These are phyloP conservation scores for Plasmopara halstedii DNA, from an alignment of 352 stramenopile genomes.

Conservation along the genomic window DNA sequence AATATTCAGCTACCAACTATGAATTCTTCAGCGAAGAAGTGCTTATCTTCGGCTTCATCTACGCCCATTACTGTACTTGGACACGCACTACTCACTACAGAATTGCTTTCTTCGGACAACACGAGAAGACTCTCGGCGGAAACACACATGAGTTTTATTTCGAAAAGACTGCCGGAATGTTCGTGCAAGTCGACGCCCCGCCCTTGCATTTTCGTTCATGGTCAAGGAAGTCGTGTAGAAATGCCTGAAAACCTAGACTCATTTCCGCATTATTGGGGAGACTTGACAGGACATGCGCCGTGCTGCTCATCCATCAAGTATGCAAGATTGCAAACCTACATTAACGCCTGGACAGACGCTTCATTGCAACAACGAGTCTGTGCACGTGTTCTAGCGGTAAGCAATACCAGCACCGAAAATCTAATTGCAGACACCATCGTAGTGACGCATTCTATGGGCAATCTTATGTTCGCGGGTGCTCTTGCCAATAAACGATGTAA, in stretches of 20 bases:
- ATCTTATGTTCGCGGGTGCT: conserved; percentile 15
- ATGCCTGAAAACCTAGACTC: conserved; percentile 8
- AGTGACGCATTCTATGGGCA: conserved; percentile 40
- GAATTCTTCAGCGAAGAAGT: no score
- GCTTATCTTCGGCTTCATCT: no score
- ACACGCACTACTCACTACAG: no score
- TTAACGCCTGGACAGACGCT: conserved; percentile 35
- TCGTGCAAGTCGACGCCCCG: conserved; percentile 13
- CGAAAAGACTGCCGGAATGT: no score
- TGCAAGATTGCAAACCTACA: conserved; percentile 31
- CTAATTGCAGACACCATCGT: conserved; percentile 27
- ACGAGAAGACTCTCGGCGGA: no score
- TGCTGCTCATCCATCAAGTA: conserved; percentile 34
- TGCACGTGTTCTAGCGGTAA: conserved; percentile 18
- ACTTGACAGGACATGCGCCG: conserved; percentile 18
- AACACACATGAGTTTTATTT: no score
- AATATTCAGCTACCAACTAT: no score
- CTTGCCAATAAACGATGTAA: conserved; percentile 16
- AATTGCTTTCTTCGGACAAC: no score
- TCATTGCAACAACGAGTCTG: conserved; percentile 33
- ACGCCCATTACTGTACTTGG: no score
- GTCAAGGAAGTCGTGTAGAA: conserved; percentile 13
- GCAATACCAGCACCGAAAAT: conserved; percentile 8
- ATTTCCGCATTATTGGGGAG: conserved; percentile 5
- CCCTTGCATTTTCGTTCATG: conserved; percentile 23